Evolutionary conservation across 371 early-diverging fungal species (phyloP).

Genomic region (Mortierella sp.): DNA sequence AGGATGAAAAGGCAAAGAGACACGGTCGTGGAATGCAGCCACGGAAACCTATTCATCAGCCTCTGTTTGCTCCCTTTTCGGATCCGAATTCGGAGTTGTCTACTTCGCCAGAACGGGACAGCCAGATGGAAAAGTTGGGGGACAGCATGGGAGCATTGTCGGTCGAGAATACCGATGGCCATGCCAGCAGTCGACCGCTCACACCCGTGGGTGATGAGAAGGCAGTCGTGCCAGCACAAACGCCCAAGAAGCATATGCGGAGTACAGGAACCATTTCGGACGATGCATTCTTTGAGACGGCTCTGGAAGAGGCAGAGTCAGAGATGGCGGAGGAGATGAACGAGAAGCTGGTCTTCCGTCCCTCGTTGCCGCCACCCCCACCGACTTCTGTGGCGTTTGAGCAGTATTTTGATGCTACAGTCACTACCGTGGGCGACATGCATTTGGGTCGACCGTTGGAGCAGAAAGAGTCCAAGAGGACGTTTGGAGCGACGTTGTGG

Average conservation of each 20-base stretch:
- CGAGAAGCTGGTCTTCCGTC: constrained; percentile 21
- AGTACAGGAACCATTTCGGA: constrained; percentile 54
- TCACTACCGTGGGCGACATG: constrained; percentile 30
- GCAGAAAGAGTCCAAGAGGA: constrained; percentile 46
- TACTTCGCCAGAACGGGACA: not conserved
- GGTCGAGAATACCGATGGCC: not conserved
- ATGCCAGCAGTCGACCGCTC: not conserved
- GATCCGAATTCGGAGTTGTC: constrained; percentile 13
- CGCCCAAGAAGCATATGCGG: constrained; percentile 38
- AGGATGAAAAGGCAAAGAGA: constrained; percentile 4
- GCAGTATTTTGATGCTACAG: constrained; percentile 48
- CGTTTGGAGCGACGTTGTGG: constrained; percentile 58
- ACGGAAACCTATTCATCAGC: constrained; percentile 30
- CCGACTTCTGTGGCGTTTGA: constrained; percentile 45
- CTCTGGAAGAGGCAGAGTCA: constrained; percentile 35
- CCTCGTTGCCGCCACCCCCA: constrained; percentile 43
- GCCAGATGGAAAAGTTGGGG: not conserved
- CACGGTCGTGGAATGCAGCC: constrained; percentile 18
- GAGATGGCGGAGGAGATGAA: constrained; percentile 24
- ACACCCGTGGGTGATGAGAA: not conserved
- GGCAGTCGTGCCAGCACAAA: not conserved
- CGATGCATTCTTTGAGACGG: constrained; percentile 54
- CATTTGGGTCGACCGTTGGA: constrained; percentile 55
- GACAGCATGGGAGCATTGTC: not conserved
- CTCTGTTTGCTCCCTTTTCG: constrained; percentile 38